phyloP scores from a whole-genome alignment of 164 flowering plant genomes.

The Echeveria elegans region DNA sequence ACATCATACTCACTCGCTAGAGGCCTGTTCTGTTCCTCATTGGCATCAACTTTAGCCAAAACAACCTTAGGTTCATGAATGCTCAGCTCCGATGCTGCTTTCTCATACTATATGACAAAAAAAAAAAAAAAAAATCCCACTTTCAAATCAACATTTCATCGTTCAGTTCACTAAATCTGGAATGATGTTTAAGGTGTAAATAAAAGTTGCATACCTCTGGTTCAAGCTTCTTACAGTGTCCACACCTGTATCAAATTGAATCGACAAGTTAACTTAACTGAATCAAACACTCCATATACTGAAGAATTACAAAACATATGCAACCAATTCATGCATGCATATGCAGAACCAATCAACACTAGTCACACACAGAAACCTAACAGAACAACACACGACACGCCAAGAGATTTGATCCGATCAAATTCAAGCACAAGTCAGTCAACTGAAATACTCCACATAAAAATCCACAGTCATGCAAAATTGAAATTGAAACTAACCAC shows the following conservation, averaged over 20 bases:
- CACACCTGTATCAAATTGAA: slow-evolving; percentile 55
- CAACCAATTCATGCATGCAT: neutral
- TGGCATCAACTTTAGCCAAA: slow-evolving; percentile 86
- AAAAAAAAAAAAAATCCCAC: neutral
- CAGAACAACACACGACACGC: neutral
- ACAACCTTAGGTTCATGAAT: slow-evolving; percentile 52
- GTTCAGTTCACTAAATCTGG: neutral
- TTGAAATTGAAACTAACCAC: slow-evolving; percentile 32
- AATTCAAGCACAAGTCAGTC: no score
- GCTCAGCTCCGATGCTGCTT: slow-evolving; percentile 73
- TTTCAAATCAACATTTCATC: neutral
- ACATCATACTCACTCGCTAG: slow-evolving; percentile 51
- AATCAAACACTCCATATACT: neutral
- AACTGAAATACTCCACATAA: neutral
- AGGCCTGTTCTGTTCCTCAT: slow-evolving; percentile 59
- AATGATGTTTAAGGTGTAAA: neutral
- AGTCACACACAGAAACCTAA: neutral
- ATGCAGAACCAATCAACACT: neutral
- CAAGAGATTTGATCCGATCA: neutral
- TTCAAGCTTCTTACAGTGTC: slow-evolving; percentile 88
- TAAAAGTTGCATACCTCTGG: slow-evolving; percentile 54
- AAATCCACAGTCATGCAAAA: neutral
- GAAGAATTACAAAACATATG: neutral
- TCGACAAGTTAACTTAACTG: neutral
- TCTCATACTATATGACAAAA: slow-evolving; percentile 61